Evolutionary conservation across 345 rosid genomes (phyloP).

Genomic region (Geranium rotundifolium): DNA sequence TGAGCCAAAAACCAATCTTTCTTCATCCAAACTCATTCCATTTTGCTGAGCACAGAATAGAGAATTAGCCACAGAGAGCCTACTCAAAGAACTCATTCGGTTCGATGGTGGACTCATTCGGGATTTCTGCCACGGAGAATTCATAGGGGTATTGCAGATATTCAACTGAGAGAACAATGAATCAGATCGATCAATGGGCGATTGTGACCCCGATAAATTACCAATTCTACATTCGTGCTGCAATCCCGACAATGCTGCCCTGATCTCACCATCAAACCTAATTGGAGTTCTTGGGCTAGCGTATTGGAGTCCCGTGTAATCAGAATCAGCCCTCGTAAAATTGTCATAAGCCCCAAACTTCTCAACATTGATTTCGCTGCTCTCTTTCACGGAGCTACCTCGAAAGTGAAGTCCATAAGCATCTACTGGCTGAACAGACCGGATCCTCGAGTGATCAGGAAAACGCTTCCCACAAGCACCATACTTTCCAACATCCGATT

Average conservation of each 20-base stretch:
- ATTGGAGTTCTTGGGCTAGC: neutral
- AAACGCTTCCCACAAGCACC: no score
- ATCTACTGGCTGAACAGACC: no score
- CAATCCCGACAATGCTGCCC: conserved; percentile 6
- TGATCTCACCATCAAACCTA: conserved; percentile 9
- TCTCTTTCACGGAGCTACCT: no score
- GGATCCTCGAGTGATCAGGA: no score
- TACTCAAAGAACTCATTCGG: conserved; percentile 1
- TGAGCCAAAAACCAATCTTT: conserved; percentile 4
- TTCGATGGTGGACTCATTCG: neutral
- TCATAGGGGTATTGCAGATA: neutral
- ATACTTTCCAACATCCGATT: no score
- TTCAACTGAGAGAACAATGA: neutral
- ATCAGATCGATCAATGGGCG: conserved; percentile 3
- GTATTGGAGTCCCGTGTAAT: conserved; percentile 9
- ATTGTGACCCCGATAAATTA: conserved; percentile 5
- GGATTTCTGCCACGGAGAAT: conserved; percentile 10
- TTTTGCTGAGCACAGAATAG: conserved; percentile 9
- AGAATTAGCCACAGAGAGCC: conserved; percentile 10
- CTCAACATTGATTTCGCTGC: no score
- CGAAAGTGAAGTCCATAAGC: no score
- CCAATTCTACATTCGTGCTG: conserved; percentile 8
- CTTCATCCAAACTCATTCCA: conserved; percentile 8
- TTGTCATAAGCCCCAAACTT: conserved; percentile 2
- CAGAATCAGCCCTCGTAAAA: conserved; percentile 9